Conservation (phyloP, 1,139 yeast species). For the Hemisphaericaspora lyxosophila region DNA sequence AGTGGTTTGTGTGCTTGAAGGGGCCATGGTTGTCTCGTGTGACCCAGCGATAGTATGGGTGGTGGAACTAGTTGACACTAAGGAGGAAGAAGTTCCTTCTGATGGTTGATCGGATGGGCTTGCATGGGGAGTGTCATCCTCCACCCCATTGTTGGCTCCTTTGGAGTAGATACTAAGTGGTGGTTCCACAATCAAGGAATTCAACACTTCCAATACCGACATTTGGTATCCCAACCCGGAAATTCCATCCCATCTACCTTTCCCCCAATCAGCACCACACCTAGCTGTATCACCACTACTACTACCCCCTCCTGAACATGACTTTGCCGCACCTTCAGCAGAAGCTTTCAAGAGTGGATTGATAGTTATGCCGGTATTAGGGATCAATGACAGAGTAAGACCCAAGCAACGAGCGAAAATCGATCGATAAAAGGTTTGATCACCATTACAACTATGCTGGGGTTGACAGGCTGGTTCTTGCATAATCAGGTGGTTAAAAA, state of each 20-base stretch:
- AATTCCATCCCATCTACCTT: constrained; percentile 57
- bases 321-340: constrained; percentile 66
- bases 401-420: constrained; percentile 68
- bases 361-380: constrained; percentile 45
- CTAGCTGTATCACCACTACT: constrained; percentile 73
- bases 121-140: no score
- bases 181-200: constrained; percentile 34
- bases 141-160: no score
- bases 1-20: no score
- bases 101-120: no score
- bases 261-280: constrained; percentile 69
- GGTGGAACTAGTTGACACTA: no score
- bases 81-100: no score
- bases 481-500: constrained; percentile 51
- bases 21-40: no score
- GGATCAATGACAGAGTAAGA: constrained; percentile 55
- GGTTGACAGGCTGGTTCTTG: constrained; percentile 66
- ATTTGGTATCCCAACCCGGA: constrained; percentile 82
- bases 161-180: no score
- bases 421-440: constrained; percentile 78
- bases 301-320: constrained; percentile 79
- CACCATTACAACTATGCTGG: constrained; percentile 59
- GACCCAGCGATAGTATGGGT: no score
- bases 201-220: constrained; percentile 69
- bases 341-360: constrained; percentile 45